A percentile compares a stretch with the other conserved stretches of the same genome.
Conservation (phyloP, 2,329 filamentous ascomycete genomes). For the Cryphonectria parasitica region DNA sequence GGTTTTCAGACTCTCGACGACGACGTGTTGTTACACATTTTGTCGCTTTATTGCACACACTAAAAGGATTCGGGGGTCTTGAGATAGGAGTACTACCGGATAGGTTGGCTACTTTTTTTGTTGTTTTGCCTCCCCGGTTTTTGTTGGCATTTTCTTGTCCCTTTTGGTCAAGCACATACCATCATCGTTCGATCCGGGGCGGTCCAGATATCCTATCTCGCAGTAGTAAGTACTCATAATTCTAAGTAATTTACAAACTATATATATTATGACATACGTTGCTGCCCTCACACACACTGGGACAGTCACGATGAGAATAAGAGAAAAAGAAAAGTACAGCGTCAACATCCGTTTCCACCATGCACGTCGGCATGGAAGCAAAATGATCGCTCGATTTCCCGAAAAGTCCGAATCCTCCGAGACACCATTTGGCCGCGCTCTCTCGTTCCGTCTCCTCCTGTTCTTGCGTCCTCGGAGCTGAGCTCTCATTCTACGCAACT, state of each 20-base stretch:
- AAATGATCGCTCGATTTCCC: not conserved
- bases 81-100: not conserved
- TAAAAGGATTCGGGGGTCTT: not conserved
- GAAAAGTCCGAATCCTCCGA: conserved; percentile 2
- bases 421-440: no score
- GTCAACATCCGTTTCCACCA: not conserved
- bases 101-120: not conserved
- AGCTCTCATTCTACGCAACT: not conserved
- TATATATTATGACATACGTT: not conserved
- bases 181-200: not conserved
- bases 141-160: not conserved
- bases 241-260: not conserved
- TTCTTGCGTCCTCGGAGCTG: not conserved
- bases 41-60: not conserved
- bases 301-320: not conserved
- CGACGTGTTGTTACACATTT: not conserved
- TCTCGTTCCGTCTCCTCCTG: not conserved
- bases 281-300: not conserved
- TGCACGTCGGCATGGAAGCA: not conserved
- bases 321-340: not conserved
- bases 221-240: not conserved
- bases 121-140: not conserved
- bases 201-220: not conserved
- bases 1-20: not conserved
- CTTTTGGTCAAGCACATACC: not conserved